Conservation (phyloP, 495 filamentous ascomycete genomes). For the Chaetomium cochliodes region DNA sequence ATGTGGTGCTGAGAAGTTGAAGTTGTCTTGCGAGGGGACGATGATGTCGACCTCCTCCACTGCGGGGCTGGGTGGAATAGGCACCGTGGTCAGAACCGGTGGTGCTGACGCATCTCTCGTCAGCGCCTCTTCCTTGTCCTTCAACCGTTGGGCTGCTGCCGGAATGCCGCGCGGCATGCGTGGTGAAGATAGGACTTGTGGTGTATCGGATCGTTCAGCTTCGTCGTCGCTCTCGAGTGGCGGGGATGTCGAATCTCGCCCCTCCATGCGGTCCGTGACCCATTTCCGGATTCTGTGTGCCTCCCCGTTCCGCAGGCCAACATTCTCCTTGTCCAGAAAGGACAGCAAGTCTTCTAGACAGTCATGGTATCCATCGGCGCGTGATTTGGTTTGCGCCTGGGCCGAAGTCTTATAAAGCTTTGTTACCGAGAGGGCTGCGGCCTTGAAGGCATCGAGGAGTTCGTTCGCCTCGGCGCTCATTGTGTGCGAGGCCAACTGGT, state of each 20-base stretch:
- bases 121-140: slow-evolving; percentile 43
- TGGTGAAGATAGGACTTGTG: slow-evolving; percentile 56
- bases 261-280: slow-evolving; percentile 76
- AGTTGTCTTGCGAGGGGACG: slow-evolving; percentile 50
- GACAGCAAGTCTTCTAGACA: slow-evolving; percentile 83
- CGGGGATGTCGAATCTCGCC: slow-evolving; percentile 45
- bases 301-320: slow-evolving; percentile 75
- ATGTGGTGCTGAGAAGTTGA: slow-evolving; percentile 71
- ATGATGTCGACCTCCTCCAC: slow-evolving; percentile 36
- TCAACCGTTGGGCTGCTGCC: slow-evolving; percentile 36
- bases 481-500: not conserved
- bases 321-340: slow-evolving; percentile 78
- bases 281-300: slow-evolving; percentile 79
- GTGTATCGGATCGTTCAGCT: slow-evolving; percentile 50
- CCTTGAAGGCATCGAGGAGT: slow-evolving; percentile 84
- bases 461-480: slow-evolving; percentile 62
- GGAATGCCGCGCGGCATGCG: slow-evolving; percentile 54
- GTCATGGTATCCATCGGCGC: slow-evolving; percentile 83
- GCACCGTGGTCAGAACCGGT: slow-evolving; percentile 19
- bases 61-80: slow-evolving; percentile 30
- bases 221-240: slow-evolving; percentile 76
- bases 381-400: slow-evolving; percentile 68
- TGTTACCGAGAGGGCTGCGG: slow-evolving; percentile 90
- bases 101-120: slow-evolving; percentile 46
- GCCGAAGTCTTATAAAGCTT: slow-evolving; percentile 92